These are phyloP conservation scores for Penicillium fuscoglaucum DNA, from an alignment of 2,329 filamentous ascomycete species.

Conservation along the genomic window DNA sequence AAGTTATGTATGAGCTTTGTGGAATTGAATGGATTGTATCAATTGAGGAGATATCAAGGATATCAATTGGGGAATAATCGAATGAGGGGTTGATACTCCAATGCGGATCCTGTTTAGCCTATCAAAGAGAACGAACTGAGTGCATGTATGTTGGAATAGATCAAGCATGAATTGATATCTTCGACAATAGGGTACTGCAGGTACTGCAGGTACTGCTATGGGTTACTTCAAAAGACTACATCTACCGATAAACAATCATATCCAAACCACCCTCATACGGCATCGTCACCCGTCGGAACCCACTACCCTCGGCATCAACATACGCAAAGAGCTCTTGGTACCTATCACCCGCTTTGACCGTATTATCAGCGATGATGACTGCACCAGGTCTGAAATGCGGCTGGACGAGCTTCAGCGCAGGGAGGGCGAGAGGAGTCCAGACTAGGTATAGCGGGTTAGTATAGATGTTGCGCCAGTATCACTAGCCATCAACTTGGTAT, in stretches of 20 bases:
- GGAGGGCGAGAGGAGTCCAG: conserved; percentile 57
- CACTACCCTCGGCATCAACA: conserved; percentile 19
- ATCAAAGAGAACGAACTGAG: neutral
- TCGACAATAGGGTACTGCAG: neutral
- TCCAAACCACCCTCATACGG: conserved; percentile 21
- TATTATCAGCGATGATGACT: conserved; percentile 23
- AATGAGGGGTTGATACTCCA: conserved; percentile 4
- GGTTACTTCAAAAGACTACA: neutral
- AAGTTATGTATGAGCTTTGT: too few species aligned
- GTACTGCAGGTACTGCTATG: neutral
- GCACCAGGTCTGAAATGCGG: conserved; percentile 17
- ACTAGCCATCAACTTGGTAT: neutral
- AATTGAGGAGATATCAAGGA: neutral
- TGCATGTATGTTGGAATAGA: neutral
- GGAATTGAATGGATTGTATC: neutral
- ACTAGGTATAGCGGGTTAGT: conserved; percentile 43
- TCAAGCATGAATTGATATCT: neutral
- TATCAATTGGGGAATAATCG: neutral
- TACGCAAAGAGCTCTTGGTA: conserved; percentile 21
- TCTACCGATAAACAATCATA: conserved; percentile 24
- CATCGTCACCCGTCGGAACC: conserved; percentile 21
- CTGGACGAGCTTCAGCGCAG: conserved; percentile 29
- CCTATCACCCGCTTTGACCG: conserved; percentile 7
- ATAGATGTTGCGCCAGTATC: neutral
- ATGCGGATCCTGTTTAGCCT: neutral